Conservation (phyloP, 1,139 yeast genomes). For the Kodamaea fungicola region DNA sequence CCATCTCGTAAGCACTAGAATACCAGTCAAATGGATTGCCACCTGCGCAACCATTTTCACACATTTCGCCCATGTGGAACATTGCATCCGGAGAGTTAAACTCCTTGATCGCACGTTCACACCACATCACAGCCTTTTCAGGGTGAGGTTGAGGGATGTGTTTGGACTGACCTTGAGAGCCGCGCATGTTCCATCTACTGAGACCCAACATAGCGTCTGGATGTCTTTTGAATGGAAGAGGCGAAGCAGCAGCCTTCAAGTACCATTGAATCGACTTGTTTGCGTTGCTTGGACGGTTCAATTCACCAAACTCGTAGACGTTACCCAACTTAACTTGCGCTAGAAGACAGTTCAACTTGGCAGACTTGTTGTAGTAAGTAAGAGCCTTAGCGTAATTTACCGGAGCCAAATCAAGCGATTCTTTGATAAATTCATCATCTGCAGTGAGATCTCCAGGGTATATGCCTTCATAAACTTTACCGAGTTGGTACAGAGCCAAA, state of each 20-base stretch:
- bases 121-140: slow-evolving; percentile 84
- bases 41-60: slow-evolving; percentile 62
- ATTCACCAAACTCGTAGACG: slow-evolving; percentile 82
- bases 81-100: slow-evolving; percentile 74
- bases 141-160: slow-evolving; percentile 64
- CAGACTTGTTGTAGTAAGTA: slow-evolving; percentile 70
- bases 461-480: slow-evolving; percentile 67
- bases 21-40: slow-evolving; percentile 14
- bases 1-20: slow-evolving; percentile 14
- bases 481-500: slow-evolving; percentile 52
- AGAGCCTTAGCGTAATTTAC: slow-evolving; percentile 61
- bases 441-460: slow-evolving; percentile 43
- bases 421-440: slow-evolving; percentile 35
- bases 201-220: slow-evolving; percentile 87
- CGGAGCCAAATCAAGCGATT: slow-evolving; percentile 37
- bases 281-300: slow-evolving; percentile 64
- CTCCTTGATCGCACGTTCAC: slow-evolving; percentile 77
- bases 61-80: slow-evolving; percentile 77
- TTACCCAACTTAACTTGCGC: slow-evolving; percentile 86
- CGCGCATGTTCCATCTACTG: slow-evolving; percentile 89
- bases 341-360: slow-evolving; percentile 69
- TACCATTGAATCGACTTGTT: slow-evolving; percentile 87
- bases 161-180: slow-evolving; percentile 56
- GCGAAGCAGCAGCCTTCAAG: slow-evolving; percentile 66
- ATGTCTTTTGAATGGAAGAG: slow-evolving; percentile 55